Percentiles rank a stretch among this genome's conserved stretches.
Conservation (phyloP, 2,329 filamentous ascomycete species). For the Alternaria sp. region DNA sequence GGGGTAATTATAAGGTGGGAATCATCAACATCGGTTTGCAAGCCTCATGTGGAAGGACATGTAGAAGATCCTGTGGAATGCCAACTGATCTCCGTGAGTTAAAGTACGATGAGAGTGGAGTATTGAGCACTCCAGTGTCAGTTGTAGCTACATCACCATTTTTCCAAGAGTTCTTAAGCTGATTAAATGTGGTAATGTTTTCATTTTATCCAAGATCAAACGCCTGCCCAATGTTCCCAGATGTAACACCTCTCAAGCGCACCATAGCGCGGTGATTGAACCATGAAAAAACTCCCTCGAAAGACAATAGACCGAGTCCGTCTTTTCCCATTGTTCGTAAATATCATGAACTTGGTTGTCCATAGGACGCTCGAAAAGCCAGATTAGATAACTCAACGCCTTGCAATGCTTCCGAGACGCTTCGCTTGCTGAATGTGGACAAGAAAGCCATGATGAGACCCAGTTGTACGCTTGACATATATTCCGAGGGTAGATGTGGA, state of each 20-base stretch:
- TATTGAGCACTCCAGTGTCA: background rate
- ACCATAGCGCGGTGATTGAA: conserved; percentile 1
- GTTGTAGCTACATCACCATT: background rate
- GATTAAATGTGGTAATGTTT: conserved; percentile 9
- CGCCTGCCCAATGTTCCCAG: conserved; percentile 1
- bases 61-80: background rate
- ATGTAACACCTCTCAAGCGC: conserved; percentile 1
- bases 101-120: too few relatives aligned
- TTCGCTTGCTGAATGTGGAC: conserved; percentile 38
- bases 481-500: conserved; percentile 47
- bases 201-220: conserved; percentile 14
- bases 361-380: conserved; percentile 39
- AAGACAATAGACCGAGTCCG: conserved; percentile 15
- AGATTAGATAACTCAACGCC: conserved; percentile 29
- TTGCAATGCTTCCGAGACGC: conserved; percentile 46
- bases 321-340: conserved; percentile 19
- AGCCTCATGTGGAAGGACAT: background rate
- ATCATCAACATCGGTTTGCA: background rate
- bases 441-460: conserved; percentile 27
- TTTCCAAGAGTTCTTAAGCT: background rate
- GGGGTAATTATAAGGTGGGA: conserved; percentile 6
- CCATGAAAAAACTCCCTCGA: conserved; percentile 18
- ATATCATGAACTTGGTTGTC: conserved; percentile 34
- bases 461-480: conserved; percentile 34
- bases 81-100: too few relatives aligned